phyloP scores from a whole-genome alignment of 495 filamentous ascomycete species.

The Penicillium odoratum region DNA sequence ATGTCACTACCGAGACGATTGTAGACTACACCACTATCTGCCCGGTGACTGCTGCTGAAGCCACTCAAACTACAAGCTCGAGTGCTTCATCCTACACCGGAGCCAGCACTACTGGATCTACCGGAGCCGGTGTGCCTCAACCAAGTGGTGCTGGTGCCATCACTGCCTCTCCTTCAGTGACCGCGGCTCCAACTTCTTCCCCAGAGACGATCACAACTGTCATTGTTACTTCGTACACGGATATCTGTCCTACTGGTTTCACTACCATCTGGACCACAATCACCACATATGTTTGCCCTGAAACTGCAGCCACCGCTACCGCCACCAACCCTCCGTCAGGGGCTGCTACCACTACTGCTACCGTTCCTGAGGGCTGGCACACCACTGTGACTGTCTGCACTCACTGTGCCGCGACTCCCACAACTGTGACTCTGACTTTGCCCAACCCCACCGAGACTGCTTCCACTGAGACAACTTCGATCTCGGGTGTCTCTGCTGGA shows the following conservation, averaged over 20 bases:
- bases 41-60: constrained; percentile 4
- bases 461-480: not conserved
- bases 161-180: constrained; percentile 47
- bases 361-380: constrained; percentile 46
- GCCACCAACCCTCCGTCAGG: constrained; percentile 21
- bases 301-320: constrained; percentile 23
- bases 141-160: constrained; percentile 19
- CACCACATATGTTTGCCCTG: constrained; percentile 42
- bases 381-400: constrained; percentile 52
- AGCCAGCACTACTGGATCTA: constrained; percentile 4
- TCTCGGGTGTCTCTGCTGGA: constrained; percentile 4
- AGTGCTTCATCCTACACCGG: not conserved
- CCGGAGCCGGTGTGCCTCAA: not conserved
- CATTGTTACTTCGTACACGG: constrained; percentile 44
- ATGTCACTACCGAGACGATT: constrained; percentile 18
- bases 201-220: constrained; percentile 36
- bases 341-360: constrained; percentile 17
- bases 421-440: constrained; percentile 45
- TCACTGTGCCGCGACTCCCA: constrained; percentile 41
- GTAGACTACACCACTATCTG: constrained; percentile 15
- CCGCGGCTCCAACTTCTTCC: constrained; percentile 36
- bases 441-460: constrained; percentile 28
- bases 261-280: constrained; percentile 44
- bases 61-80: not conserved
- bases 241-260: constrained; percentile 47